Conservation (phyloP, 495 filamentous ascomycete species). For the Tuber brumale region DNA sequence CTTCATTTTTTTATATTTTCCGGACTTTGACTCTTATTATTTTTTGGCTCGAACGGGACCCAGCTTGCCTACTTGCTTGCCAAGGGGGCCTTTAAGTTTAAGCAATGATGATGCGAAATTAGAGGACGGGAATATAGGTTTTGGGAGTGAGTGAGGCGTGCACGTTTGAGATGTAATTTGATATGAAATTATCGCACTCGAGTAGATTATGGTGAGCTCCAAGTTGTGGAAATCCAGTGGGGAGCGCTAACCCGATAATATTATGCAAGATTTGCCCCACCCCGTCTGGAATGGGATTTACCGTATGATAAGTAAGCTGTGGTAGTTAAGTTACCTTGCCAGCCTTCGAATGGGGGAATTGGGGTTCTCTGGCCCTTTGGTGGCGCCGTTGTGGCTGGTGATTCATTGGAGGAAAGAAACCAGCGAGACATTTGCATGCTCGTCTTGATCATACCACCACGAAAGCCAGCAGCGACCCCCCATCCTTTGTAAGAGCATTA, state of each 20-base stretch:
- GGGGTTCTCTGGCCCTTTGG: too few relatives aligned
- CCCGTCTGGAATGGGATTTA: too few relatives aligned
- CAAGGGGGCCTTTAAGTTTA: neutral
- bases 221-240: too few relatives aligned
- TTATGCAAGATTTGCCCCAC: too few relatives aligned
- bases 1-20: neutral
- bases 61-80: neutral
- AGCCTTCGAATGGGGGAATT: too few relatives aligned
- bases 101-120: neutral
- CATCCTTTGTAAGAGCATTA: neutral
- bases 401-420: neutral
- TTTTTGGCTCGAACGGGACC: neutral
- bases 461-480: neutral
- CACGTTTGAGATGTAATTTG: neutral
- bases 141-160: neutral
- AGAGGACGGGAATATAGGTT: neutral
- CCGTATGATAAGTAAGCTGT: too few relatives aligned
- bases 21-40: neutral
- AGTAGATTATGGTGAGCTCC: neutral
- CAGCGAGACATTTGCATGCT: neutral
- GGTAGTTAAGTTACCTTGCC: too few relatives aligned
- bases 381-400: neutral
- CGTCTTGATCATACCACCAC: neutral
- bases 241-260: too few relatives aligned
- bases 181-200: neutral